Percentiles rank a stretch among this genome's conserved stretches.
These are phyloP conservation scores for Pythium volutum DNA, from an alignment of 352 stramenopile species.

Conservation along the genomic window DNA sequence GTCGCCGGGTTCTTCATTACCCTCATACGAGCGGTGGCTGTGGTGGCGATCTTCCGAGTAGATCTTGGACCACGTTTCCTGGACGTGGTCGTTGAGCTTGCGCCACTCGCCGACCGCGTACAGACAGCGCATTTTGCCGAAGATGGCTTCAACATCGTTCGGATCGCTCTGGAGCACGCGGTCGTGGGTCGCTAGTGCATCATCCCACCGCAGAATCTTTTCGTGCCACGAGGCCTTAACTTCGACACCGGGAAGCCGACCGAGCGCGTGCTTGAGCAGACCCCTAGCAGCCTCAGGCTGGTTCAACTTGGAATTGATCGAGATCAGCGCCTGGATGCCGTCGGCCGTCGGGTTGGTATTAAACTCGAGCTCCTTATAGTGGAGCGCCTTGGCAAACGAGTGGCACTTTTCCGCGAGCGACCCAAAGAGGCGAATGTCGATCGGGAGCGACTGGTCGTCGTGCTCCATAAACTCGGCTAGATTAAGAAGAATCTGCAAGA, in stretches of 20 bases:
- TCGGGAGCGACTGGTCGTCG: slow-evolving; percentile 95
- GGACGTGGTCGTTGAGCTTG: slow-evolving; percentile 93
- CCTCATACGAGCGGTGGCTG: slow-evolving; percentile 25
- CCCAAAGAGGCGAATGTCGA: slow-evolving; percentile 96
- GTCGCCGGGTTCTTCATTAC: slow-evolving; percentile 11
- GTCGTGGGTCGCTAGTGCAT: slow-evolving; percentile 95
- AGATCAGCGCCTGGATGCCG: slow-evolving; percentile 98
- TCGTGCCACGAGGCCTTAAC: slow-evolving; percentile 97
- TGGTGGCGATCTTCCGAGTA: slow-evolving; percentile 47
- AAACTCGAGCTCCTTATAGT: slow-evolving; percentile 99
- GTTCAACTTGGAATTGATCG: slow-evolving; percentile 98
- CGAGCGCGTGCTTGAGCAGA: slow-evolving; percentile 93
- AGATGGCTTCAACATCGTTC: slow-evolving; percentile 93
- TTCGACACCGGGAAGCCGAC: slow-evolving; percentile 71
- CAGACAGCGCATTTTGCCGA: slow-evolving; percentile 99
- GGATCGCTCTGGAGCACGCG: slow-evolving; percentile 59
- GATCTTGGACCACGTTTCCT: slow-evolving; percentile 84
- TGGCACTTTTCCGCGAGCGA: slow-evolving; percentile 97
- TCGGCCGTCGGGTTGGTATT: slow-evolving; percentile 86
- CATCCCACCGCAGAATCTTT: slow-evolving; percentile 97
- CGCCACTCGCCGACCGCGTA: slow-evolving; percentile 97
- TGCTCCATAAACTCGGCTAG: slow-evolving; percentile 99
- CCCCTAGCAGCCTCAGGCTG: slow-evolving; percentile 97
- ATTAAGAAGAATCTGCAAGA: slow-evolving; percentile 97
- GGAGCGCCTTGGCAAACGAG: slow-evolving; percentile 97